Conservation (phyloP, 352 stramenopile species). For the Pythium phragmitis region DNA sequence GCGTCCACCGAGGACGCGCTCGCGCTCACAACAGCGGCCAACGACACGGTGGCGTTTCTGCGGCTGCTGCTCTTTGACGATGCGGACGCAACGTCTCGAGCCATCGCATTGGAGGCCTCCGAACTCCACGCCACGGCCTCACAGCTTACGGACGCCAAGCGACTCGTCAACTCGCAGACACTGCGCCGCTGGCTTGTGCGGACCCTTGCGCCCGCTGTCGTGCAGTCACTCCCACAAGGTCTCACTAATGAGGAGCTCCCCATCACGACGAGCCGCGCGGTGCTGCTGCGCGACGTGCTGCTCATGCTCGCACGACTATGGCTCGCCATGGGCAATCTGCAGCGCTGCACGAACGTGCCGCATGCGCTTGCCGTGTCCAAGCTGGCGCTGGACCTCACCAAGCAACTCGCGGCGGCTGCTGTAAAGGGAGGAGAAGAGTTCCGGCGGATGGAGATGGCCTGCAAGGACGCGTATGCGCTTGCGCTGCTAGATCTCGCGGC, state of each 20-base stretch:
- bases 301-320: conserved; percentile 46
- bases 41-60: conserved; percentile 26
- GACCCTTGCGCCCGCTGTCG: conserved; percentile 13
- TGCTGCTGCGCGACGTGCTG: conserved; percentile 32
- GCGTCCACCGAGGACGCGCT: conserved; percentile 32
- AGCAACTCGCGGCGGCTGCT: conserved; percentile 25
- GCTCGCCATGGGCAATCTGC: conserved; percentile 39
- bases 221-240: conserved; percentile 12
- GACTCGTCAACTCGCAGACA: background rate
- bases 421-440: conserved; percentile 2
- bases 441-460: conserved; percentile 46
- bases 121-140: background rate
- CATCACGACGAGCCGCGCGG: background rate
- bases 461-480: conserved; percentile 38
- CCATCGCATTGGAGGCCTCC: background rate
- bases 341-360: conserved; percentile 44
- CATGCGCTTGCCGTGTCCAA: conserved; percentile 41
- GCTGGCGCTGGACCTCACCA: conserved; percentile 44
- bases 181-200: conserved; percentile 13
- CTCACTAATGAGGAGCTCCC: background rate
- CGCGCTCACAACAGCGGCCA: conserved; percentile 14
- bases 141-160: background rate
- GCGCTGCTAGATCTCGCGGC: conserved; percentile 36
- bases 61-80: background rate
- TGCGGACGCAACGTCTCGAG: background rate